These are phyloP conservation scores for Infundibulicybe gibba DNA, from an alignment of 768 basidiomycete genomes.

Conservation along the genomic window DNA sequence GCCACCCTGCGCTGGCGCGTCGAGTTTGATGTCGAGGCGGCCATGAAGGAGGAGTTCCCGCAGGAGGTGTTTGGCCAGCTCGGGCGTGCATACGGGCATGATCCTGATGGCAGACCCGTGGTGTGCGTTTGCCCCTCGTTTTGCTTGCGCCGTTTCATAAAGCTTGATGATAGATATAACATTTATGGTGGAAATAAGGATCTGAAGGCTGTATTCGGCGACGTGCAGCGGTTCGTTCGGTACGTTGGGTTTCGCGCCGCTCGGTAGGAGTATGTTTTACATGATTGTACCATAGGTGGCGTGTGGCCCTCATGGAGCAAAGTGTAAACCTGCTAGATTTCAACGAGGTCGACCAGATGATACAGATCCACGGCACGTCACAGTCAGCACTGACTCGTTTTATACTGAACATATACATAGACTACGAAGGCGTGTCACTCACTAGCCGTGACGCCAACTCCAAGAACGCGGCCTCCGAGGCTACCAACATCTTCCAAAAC, in stretches of 20 bases:
- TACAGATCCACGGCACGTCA: conserved; percentile 66
- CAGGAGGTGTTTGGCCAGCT: conserved; percentile 60
- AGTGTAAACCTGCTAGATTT: conserved; percentile 66
- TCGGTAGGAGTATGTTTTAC: neutral
- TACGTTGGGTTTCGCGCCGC: conserved; percentile 18
- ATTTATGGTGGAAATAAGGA: conserved; percentile 72
- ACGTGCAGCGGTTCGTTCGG: conserved; percentile 75
- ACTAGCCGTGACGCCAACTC: conserved; percentile 68
- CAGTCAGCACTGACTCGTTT: neutral
- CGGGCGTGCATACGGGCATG: conserved; percentile 63
- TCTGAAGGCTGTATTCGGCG: conserved; percentile 68
- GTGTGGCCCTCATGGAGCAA: conserved; percentile 74
- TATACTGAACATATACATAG: conserved; percentile 25
- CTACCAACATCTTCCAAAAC: conserved; percentile 67
- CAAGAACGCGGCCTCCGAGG: conserved; percentile 74
- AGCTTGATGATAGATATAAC: conserved; percentile 53
- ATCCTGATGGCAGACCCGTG: conserved; percentile 68
- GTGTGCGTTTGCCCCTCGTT: conserved; percentile 40
- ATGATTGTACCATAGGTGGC: conserved; percentile 52
- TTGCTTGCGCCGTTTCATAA: neutral
- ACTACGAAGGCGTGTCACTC: conserved; percentile 72
- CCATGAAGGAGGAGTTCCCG: conserved; percentile 58
- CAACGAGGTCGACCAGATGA: conserved; percentile 62
- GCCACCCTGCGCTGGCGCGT: conserved; percentile 70
- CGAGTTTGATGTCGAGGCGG: conserved; percentile 58